Conservation (phyloP, 805 yeast species). For the Myxozyma neotropica region DNA sequence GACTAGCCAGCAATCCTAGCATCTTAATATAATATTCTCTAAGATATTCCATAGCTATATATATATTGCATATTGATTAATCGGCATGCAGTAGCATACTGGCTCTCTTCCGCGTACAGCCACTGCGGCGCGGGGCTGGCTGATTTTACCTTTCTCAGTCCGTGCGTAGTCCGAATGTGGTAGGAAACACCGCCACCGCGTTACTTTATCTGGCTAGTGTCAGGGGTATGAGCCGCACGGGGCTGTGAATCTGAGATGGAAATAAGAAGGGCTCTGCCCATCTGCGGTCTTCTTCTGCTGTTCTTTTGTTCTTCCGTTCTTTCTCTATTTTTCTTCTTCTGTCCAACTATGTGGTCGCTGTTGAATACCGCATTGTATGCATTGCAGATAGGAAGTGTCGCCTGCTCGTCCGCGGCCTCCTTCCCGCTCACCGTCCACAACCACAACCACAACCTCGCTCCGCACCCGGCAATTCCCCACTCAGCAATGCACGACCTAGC, state of each 20-base stretch:
- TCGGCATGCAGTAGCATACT: no score
- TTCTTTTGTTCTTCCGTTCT: background rate
- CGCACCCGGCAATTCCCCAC: slow-evolving; percentile 8
- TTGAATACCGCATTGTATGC: no score
- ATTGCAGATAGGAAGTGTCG: background rate
- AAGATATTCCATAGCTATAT: no score
- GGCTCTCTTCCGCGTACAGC: no score
- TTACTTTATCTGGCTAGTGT: background rate
- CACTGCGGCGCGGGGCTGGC: slow-evolving; percentile 12
- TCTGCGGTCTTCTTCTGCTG: slow-evolving; percentile 1
- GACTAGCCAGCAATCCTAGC: no score
- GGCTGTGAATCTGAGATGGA: background rate
- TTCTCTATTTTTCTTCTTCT: no score
- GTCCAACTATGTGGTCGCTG: no score
- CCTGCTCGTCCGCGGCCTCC: background rate
- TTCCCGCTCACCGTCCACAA: slow-evolving; percentile 6
- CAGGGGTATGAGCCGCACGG: slow-evolving; percentile 4
- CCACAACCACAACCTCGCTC: background rate
- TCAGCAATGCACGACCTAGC: slow-evolving; percentile 5
- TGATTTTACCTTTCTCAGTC: background rate
- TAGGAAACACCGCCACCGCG: background rate
- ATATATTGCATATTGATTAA: no score
- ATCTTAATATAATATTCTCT: no score
- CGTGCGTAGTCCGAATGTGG: background rate
- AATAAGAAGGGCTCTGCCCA: background rate